Evolutionary conservation across 441 rosid genomes (phyloP), one percentile per base, ranked within the genome.

Genomic region (Aleurites moluccanus): DNA sequence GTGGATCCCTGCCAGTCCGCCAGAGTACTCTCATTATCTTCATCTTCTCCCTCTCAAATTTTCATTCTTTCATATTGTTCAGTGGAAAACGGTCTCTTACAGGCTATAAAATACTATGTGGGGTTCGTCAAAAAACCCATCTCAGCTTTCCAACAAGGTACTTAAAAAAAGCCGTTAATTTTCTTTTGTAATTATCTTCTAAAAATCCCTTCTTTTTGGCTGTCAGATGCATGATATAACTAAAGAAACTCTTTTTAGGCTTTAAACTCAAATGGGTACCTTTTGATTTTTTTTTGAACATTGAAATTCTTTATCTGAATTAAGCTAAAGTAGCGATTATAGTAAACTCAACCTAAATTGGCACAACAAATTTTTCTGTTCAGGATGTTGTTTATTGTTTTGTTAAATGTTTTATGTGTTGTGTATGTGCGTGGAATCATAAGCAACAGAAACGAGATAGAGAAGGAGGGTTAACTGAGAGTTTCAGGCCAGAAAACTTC

Each of bases 401-500:
- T 53, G 10, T 55, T 35, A 23, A 66, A 45, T 55, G n/a, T 55
- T 23, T n/a, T 8, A 3, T 59, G 20, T 67, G 47, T 35, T 35
- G 1, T 4, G 16, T n/a, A n/a, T 56, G 30, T 23, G 28, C 59
- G 45, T 67, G 15, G 49, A 38, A n/a, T 67, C 69, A 78, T 81
- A 85, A 81, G 83, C 78, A 73, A 59, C 86, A 90, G 83, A 87
- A 81, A 80, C 84, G 84, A 67, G 89, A 87, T 69, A 83, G 35
- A 57, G 60, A 74, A 74, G 83, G 84, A 69, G 83, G 86, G 73
- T 78, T 94, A 42, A 73, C 90, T 10, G 94, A 80, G 56, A 84
- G 92, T 86, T 94, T 94, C 76, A 86, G 75, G 82, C 83, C 85
- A 9, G 92, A 92, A 80, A 94, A 94, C 79, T 89, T 92, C 77